phyloP scores from a whole-genome alignment of 1,139 yeast species.

The Saccharomycopsis hybrid region DNA sequence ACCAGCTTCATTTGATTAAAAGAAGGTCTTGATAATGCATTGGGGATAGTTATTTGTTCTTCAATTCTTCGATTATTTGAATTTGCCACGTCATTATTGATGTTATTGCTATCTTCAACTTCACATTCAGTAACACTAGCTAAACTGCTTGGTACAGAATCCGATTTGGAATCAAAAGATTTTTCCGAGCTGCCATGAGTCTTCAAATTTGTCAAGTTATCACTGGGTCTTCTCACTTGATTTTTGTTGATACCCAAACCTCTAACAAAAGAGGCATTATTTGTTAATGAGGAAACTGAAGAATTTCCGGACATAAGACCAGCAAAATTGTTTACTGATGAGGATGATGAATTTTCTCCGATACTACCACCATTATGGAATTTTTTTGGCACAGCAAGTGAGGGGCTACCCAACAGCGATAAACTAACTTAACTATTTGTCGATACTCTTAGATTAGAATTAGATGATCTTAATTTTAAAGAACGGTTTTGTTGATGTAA shows the following conservation, averaged over 20 bases:
- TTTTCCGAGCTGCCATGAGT: neutral
- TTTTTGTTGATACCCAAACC: constrained; percentile 19
- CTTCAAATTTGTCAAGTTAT: constrained; percentile 17
- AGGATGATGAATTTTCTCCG: constrained; percentile 5
- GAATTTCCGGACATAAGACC: neutral
- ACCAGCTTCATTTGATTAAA: no score
- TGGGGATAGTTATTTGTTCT: constrained; percentile 16
- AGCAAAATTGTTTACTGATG: constrained; percentile 8
- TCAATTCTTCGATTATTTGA: constrained; percentile 4
- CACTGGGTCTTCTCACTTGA: constrained; percentile 20
- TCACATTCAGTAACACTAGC: constrained; percentile 16
- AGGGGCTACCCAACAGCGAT: constrained; percentile 10
- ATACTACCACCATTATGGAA: constrained; percentile 8
- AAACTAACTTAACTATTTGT: constrained; percentile 1
- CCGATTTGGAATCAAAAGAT: constrained; percentile 19
- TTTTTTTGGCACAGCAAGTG: constrained; percentile 4
- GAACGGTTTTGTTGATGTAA: constrained; percentile 9
- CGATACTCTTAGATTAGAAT: constrained; percentile 6
- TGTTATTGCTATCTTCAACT: no score
- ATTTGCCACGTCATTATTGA: neutral
- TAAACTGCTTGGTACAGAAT: constrained; percentile 14
- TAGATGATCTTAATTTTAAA: constrained; percentile 4
- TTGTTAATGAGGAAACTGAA: constrained; percentile 8
- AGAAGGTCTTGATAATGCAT: constrained; percentile 2
- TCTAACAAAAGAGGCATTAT: constrained; percentile 19